phyloP scores from a whole-genome alignment of 192 early-diverging fungal genomes.

The Backusella morwellensis region DNA sequence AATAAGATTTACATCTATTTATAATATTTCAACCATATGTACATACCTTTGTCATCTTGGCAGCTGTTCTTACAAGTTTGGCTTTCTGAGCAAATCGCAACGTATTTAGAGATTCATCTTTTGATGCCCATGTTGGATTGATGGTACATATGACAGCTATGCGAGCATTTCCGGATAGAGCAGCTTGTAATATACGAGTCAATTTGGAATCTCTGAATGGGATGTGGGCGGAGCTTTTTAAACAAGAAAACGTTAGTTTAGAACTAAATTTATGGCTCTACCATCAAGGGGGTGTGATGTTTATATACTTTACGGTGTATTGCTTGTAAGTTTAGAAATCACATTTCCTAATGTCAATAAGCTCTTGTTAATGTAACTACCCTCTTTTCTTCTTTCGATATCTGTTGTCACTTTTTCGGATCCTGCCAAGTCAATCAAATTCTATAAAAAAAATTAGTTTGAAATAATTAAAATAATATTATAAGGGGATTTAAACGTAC shows the following conservation, averaged over 20 bases:
- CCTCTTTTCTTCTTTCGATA: conserved; percentile 16
- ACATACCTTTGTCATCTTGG: conserved; percentile 72
- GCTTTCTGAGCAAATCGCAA: conserved; percentile 92
- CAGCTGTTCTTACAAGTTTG: conserved; percentile 82
- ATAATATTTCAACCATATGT: background rate
- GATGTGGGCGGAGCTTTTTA: conserved; percentile 62
- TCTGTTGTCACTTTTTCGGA: conserved; percentile 15
- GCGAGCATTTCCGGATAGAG: conserved; percentile 88
- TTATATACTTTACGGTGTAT: conserved; percentile 37
- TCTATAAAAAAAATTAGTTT: conserved; percentile 36
- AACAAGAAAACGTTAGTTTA: background rate
- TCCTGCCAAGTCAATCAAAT: conserved; percentile 83
- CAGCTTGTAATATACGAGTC: conserved; percentile 92
- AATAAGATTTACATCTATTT: background rate
- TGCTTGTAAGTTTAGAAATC: conserved; percentile 83
- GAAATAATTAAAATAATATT: background rate
- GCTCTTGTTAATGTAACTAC: conserved; percentile 6
- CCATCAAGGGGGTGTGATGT: background rate
- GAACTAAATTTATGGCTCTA: background rate
- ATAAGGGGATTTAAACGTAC: conserved; percentile 6
- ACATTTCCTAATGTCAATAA: conserved; percentile 90
- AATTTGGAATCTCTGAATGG: conserved; percentile 97
- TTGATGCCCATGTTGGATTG: conserved; percentile 73
- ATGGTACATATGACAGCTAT: conserved; percentile 93
- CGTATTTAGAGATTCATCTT: conserved; percentile 89